A percentile compares a stretch with the other conserved stretches of the same genome.
These are phyloP conservation scores for Globisporangium paroecandrum DNA, from an alignment of 352 stramenopile species.

Conservation along the genomic window DNA sequence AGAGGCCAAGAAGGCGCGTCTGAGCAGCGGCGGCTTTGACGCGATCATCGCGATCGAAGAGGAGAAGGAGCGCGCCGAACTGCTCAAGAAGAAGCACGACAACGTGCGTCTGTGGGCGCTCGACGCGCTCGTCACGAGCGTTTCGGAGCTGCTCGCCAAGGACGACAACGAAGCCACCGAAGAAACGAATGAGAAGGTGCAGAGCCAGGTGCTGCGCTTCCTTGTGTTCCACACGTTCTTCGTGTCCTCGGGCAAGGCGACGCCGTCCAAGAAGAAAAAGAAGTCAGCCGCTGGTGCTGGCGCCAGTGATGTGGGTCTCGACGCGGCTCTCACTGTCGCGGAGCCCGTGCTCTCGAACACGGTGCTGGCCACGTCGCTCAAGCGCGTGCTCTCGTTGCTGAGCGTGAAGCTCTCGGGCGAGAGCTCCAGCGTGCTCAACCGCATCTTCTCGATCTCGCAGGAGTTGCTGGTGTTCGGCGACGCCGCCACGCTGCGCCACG, in stretches of 20 bases:
- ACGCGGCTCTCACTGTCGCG: conserved; percentile 14
- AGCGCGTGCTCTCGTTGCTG: conserved; percentile 63
- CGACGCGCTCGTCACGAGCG: conserved; percentile 50
- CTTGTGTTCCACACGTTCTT: conserved; percentile 76
- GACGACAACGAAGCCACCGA: conserved; percentile 23
- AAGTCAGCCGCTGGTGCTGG: conserved; percentile 39
- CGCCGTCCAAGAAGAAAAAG: conserved; percentile 47
- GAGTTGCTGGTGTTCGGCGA: conserved; percentile 29
- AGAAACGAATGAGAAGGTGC: conserved; percentile 19
- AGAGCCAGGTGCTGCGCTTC: conserved; percentile 54
- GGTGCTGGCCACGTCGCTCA: conserved; percentile 47
- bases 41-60: conserved; percentile 75
- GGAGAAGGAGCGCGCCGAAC: conserved; percentile 66
- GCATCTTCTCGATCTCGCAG: conserved; percentile 38
- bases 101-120: conserved; percentile 73
- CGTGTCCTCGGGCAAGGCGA: conserved; percentile 24
- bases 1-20: conserved; percentile 29
- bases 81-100: conserved; percentile 46
- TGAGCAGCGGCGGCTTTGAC: conserved; percentile 53
- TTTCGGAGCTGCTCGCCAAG: conserved; percentile 37
- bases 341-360: conserved; percentile 45
- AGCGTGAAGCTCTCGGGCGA: conserved; percentile 50
- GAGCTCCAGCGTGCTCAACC: conserved; percentile 40
- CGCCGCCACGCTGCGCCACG: conserved; percentile 31
- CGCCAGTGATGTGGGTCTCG: conserved; percentile 30